Percentiles rank a stretch among this genome's conserved stretches.
Conservation (phyloP, 495 filamentous ascomycete species). For the Hypoxylon intermedium region DNA sequence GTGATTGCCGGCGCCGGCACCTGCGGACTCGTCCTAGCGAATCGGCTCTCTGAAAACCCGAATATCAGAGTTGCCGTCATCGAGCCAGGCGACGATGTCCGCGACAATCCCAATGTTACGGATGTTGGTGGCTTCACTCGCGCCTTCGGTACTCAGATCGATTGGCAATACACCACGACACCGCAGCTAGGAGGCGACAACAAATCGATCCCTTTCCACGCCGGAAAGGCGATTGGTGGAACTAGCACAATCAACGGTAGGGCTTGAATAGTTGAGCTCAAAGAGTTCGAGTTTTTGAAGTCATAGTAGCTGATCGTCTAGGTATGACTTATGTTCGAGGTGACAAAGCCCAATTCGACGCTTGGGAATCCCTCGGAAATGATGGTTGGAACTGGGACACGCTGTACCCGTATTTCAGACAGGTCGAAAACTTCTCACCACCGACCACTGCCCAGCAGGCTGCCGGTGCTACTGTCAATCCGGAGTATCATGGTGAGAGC, state of each 20-base stretch:
- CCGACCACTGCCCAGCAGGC: slow-evolving; percentile 50
- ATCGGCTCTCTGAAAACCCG: slow-evolving; percentile 58
- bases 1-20: slow-evolving; percentile 63
- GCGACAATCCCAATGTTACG: slow-evolving; percentile 59
- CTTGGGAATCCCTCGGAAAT: slow-evolving; percentile 65
- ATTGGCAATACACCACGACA: slow-evolving; percentile 59
- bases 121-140: slow-evolving; percentile 46
- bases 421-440: slow-evolving; percentile 49
- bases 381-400: slow-evolving; percentile 65
- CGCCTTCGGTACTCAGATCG: slow-evolving; percentile 54
- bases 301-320: slow-evolving; percentile 16
- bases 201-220: slow-evolving; percentile 45
- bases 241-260: slow-evolving; percentile 62
- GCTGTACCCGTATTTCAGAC: slow-evolving; percentile 51
- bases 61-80: slow-evolving; percentile 58
- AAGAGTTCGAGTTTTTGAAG: background rate
- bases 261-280: slow-evolving; percentile 9
- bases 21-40: slow-evolving; percentile 60
- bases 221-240: slow-evolving; percentile 61
- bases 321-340: slow-evolving; percentile 63
- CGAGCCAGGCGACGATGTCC: slow-evolving; percentile 60
- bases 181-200: slow-evolving; percentile 53
- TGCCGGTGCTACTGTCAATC: slow-evolving; percentile 54
- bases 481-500: slow-evolving; percentile 53
- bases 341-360: slow-evolving; percentile 63